Percentiles rank a stretch among this genome's conserved stretches.
Conservation (phyloP, 176 grass and related monocot genomes). For the barley (Hordeum vulgare) region MorexV3_pseudomolecules_assembly NC_058524.1:12930868-12931367, state of each 20-base stretch:
- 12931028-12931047: not conserved
- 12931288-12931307: too few species aligned
- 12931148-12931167: not conserved
- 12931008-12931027: slow-evolving; percentile 20
- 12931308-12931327: too few species aligned
- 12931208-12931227: too few species aligned
- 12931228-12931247: too few species aligned
- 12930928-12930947: slow-evolving; percentile 12
- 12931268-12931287: too few species aligned
- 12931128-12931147: not conserved
- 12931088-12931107: not conserved
- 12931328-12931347: too few species aligned
- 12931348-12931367: too few species aligned
- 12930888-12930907: slow-evolving; percentile 23
- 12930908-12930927: slow-evolving; percentile 20
- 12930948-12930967: slow-evolving; percentile 30
- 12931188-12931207: too few species aligned
- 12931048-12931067: not conserved
- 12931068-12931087: not conserved
- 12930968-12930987: slow-evolving; percentile 34
- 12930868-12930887: slow-evolving; percentile 21
- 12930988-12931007: slow-evolving; percentile 16
- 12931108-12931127: not conserved
- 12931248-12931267: too few species aligned
- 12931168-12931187: not conserved